Conservation (phyloP, 306 rosid genomes). For the Abrus precatorius region DNA sequence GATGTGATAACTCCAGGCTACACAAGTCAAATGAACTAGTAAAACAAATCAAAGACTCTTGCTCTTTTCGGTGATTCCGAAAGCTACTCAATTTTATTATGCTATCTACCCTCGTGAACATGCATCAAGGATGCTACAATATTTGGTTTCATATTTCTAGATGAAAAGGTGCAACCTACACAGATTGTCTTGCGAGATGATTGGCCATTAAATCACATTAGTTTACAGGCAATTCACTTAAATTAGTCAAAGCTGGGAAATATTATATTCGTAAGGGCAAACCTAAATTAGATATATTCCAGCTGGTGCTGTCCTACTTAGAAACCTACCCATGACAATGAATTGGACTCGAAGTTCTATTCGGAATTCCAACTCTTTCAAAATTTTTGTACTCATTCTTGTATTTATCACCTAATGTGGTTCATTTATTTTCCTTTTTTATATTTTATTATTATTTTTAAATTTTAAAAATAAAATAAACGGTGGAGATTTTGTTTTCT, state of each 20-base stretch:
- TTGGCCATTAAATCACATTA: conserved; percentile 14
- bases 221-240: not conserved
- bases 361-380: no score
- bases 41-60: not conserved
- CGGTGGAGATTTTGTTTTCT: no score
- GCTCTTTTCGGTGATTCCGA: conserved; percentile 35
- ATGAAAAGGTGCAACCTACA: conserved; percentile 5
- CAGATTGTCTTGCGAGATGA: not conserved
- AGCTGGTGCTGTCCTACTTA: not conserved
- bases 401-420: no score
- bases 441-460: no score
- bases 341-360: not conserved
- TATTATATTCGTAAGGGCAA: not conserved
- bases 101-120: not conserved
- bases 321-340: conserved; percentile 7
- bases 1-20: not conserved
- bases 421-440: no score
- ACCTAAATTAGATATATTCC: not conserved
- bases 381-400: no score
- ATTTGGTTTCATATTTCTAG: not conserved
- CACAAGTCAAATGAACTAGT: conserved; percentile 8
- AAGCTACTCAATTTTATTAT: conserved; percentile 11
- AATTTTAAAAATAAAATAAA: no score
- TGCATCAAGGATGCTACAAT: not conserved
- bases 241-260: conserved; percentile 10